Conservation (phyloP, 176 grass and related monocot genomes). For the Triticum dicoccoides region DNA sequence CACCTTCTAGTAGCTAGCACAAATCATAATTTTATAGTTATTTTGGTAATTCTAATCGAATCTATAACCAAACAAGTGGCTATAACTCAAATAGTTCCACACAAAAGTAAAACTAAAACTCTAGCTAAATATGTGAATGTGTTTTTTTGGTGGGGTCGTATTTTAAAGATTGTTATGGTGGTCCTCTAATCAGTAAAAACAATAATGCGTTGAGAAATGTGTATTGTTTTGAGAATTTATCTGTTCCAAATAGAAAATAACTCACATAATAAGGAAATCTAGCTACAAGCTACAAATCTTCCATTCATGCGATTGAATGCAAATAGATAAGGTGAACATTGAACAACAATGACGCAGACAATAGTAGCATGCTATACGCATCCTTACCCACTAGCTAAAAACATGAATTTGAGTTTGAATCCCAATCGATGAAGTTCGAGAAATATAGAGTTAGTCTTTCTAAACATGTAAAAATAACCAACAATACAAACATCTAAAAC, state of each 20-base stretch:
- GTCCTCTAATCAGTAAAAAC: neutral
- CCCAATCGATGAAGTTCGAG: neutral
- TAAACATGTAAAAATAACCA: neutral
- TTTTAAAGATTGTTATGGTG: neutral
- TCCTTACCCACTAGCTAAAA: neutral
- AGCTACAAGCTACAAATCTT: neutral
- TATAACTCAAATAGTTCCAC: too few relatives aligned
- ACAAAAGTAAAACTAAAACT: neutral
- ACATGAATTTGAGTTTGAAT: neutral
- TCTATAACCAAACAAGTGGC: neutral
- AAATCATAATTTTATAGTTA: neutral
- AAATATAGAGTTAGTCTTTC: neutral
- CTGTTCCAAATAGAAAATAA: neutral
- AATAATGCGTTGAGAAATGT: neutral
- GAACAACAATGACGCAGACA: neutral
- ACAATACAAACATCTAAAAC: neutral
- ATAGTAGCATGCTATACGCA: neutral
- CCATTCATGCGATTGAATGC: neutral
- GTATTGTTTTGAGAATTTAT: neutral
- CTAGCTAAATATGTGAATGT: neutral
- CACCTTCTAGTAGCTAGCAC: neutral
- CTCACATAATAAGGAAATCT: neutral
- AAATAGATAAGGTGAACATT: neutral
- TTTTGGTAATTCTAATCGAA: neutral
- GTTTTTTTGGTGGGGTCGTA: neutral